Conservation (phyloP, 495 filamentous ascomycete species). For the Cetradonia linearis region DNA sequence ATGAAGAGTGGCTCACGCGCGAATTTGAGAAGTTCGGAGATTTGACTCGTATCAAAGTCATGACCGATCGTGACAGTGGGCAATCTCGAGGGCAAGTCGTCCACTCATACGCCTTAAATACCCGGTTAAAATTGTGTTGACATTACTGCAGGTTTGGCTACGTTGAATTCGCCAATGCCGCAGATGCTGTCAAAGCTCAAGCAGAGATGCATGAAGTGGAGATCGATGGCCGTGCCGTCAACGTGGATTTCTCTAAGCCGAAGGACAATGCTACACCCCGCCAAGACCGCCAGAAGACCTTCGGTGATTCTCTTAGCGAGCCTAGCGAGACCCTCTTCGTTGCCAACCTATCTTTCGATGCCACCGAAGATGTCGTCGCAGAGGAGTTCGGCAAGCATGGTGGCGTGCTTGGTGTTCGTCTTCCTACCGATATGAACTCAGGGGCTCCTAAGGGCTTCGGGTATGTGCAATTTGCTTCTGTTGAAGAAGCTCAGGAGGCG, state of each 20-base stretch:
- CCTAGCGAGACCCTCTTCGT: slow-evolving; percentile 83
- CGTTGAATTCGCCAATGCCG: slow-evolving; percentile 70
- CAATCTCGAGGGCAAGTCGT: slow-evolving; percentile 70
- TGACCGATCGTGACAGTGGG: slow-evolving; percentile 71
- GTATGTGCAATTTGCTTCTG: slow-evolving; percentile 73
- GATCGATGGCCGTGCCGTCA: slow-evolving; percentile 75
- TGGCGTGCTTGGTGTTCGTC: slow-evolving; percentile 63
- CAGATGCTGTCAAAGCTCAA: slow-evolving; percentile 65
- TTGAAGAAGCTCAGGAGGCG: slow-evolving; percentile 77
- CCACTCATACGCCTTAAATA: background rate
- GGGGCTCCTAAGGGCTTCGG: slow-evolving; percentile 91
- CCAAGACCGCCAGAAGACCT: slow-evolving; percentile 53
- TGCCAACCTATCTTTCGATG: slow-evolving; percentile 83
- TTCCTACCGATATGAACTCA: slow-evolving; percentile 81
- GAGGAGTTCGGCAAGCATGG: slow-evolving; percentile 66
- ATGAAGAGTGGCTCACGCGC: slow-evolving; percentile 78
- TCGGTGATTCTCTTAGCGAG: slow-evolving; percentile 64
- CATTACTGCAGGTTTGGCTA: slow-evolving; percentile 66
- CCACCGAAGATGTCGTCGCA: slow-evolving; percentile 61
- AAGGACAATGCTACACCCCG: slow-evolving; percentile 48
- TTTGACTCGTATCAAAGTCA: slow-evolving; percentile 63
- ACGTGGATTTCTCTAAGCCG: slow-evolving; percentile 78
- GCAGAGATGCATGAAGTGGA: slow-evolving; percentile 68
- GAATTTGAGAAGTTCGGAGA: slow-evolving; percentile 82
- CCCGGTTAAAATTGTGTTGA: slow-evolving; percentile 25